Evolutionary conservation across 2,329 filamentous ascomycete genomes (phyloP).

Genomic region (Juglanconis juglandina): DNA sequence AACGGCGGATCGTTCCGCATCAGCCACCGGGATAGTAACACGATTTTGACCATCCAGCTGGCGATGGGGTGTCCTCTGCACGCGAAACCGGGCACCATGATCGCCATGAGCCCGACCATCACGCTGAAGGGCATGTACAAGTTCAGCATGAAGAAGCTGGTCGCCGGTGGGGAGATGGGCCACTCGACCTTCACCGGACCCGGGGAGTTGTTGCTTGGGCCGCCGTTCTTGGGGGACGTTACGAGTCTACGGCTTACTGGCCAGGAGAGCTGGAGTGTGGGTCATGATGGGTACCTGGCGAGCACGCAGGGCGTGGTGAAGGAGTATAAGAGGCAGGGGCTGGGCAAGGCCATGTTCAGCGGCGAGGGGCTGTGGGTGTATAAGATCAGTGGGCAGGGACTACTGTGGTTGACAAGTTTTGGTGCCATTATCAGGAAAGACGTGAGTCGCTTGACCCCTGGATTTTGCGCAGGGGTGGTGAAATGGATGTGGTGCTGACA

Average conservation of each 20-base stretch:
- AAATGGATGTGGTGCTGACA: conserved; percentile 12
- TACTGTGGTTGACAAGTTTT: conserved; percentile 89
- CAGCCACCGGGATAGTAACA: conserved; percentile 87
- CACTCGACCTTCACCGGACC: conserved; percentile 82
- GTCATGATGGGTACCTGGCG: conserved; percentile 82
- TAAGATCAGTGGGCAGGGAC: conserved; percentile 74
- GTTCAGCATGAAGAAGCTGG: conserved; percentile 88
- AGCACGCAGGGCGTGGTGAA: conserved; percentile 83
- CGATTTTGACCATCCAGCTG: conserved; percentile 81
- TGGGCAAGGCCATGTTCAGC: conserved; percentile 89
- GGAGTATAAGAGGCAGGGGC: conserved; percentile 79
- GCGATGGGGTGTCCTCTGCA: conserved; percentile 82
- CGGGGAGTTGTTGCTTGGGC: conserved; percentile 73
- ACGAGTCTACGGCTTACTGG: conserved; percentile 63
- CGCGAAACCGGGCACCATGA: conserved; percentile 81
- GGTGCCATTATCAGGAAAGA: conserved; percentile 95
- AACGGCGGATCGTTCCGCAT: conserved; percentile 94
- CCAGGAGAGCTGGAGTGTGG: conserved; percentile 75
- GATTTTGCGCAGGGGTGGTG: conserved; percentile 6
- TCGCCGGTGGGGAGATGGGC: conserved; percentile 75
- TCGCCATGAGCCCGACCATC: conserved; percentile 88
- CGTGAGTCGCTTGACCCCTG: conserved; percentile 48
- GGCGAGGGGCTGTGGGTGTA: conserved; percentile 92
- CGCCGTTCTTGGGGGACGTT: conserved; percentile 27
- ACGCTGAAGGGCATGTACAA: conserved; percentile 79